Base-by-base conservation (phyloP, 2,329 filamentous ascomycete species). In the Emmonsiellopsis sp. region DNA sequence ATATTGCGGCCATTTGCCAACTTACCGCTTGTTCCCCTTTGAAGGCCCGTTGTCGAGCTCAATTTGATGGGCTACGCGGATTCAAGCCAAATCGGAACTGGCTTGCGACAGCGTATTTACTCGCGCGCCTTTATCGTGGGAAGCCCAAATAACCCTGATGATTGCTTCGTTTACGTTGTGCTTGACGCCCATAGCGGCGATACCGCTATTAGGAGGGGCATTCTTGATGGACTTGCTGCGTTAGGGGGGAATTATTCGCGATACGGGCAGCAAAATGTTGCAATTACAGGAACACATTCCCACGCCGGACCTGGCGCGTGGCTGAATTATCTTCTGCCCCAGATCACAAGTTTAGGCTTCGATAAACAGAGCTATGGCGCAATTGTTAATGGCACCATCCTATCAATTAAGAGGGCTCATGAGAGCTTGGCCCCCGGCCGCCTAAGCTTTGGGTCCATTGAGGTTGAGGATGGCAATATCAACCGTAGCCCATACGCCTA, bases 51-150 rank as follows among this genome's bases (percentile, higher is more conserved):
- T 10, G 90, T 94, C 20, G 89, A 96, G 69, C 81, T 96, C 65
- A 90, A 89, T 63, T 80, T 96, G 66, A 93, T 92, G 78, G 91
- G 91, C 57, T 96, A 96, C 74, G 92, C 92, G 34, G 87, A 91
- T 68, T 76, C 85, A n/a, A 80, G 81, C 42, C 92, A 97, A 72
- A 73, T 86, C 32, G 92, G 92, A 45, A 84, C 84, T 2, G 92
- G 92, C 20, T 75, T 97, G 50, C 84, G 91, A 48, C 92, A 97
- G 72, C 82, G 92, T 48, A 77, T 95, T 13, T 92, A 93, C 70
- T 90, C 89, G 40, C 84, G 92, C 50, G 86, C 92, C 34, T 97
- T 97, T 70, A 90, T 96, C 62, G 74, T 96, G 45, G 90, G 83
- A 49, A 81, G 87, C 63, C 75, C 82, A 5, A 73, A 79, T 40